phyloP scores from a whole-genome alignment of 495 filamentous ascomycete genomes.

The Penicillium antarcticum region DNA sequence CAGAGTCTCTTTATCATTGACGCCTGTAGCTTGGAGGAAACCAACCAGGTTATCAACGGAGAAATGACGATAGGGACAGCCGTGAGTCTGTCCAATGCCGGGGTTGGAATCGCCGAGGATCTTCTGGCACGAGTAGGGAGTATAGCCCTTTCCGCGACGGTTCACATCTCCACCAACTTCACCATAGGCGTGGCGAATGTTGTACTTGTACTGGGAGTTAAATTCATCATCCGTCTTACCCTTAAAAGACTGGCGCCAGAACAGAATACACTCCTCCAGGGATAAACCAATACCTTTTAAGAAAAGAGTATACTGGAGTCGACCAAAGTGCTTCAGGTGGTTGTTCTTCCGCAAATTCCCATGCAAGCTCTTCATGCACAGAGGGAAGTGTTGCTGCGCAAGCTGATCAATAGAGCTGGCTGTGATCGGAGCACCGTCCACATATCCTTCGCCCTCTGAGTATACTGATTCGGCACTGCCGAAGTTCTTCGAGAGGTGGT shows the following conservation, averaged over 20 bases:
- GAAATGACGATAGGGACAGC: conserved; percentile 95
- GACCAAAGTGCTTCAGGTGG: conserved; percentile 89
- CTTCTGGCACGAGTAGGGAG: conserved; percentile 89
- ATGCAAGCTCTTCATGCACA: conserved; percentile 93
- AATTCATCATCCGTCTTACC: conserved; percentile 86
- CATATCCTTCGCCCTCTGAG: conserved; percentile 53
- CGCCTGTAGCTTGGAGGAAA: conserved; percentile 69
- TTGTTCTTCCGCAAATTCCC: conserved; percentile 75
- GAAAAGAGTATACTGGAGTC: conserved; percentile 95
- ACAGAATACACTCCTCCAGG: conserved; percentile 87
- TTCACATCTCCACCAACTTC: conserved; percentile 93
- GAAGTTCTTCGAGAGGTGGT: conserved; percentile 90
- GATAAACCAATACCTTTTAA: conserved; percentile 93
- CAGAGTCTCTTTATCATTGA: conserved; percentile 73
- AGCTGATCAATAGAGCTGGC: conserved; percentile 80
- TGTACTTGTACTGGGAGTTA: conserved; percentile 96
- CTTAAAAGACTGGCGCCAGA: conserved; percentile 86
- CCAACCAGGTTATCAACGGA: conserved; percentile 77
- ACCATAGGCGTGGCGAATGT: conserved; percentile 88
- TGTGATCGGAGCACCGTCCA: conserved; percentile 68
- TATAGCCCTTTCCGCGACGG: conserved; percentile 78
- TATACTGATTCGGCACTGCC: conserved; percentile 83
- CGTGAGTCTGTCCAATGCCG: conserved; percentile 80
- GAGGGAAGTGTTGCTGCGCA: conserved; percentile 81
- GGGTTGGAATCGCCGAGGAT: conserved; percentile 84